These are phyloP conservation scores for Nemania sp. DNA, from an alignment of 2,329 filamentous ascomycete genomes.

Conservation along the genomic window DNA sequence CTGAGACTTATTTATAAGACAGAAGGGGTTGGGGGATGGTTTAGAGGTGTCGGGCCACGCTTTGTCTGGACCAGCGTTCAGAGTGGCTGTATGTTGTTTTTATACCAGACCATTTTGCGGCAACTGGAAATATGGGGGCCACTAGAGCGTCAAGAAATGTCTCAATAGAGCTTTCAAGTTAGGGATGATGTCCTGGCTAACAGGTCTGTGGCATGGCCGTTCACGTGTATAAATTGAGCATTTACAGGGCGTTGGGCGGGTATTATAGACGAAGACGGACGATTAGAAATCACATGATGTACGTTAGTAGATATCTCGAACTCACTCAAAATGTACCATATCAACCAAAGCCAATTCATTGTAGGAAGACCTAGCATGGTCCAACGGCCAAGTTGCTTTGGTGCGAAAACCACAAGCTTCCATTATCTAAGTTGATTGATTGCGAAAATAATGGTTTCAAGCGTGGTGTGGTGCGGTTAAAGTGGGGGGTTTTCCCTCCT, in stretches of 20 bases:
- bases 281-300: conserved; percentile 38
- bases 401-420: neutral
- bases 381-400: neutral
- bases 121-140: conserved; percentile 72
- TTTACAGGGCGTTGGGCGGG: conserved; percentile 50
- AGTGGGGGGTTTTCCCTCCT: neutral
- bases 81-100: conserved; percentile 94
- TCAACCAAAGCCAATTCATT: neutral
- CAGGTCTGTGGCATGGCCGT: conserved; percentile 7
- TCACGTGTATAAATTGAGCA: conserved; percentile 45
- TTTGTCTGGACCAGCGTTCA: conserved; percentile 98
- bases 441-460: no score
- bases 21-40: conserved; percentile 90
- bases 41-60: conserved; percentile 91
- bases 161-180: conserved; percentile 42
- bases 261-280: conserved; percentile 43
- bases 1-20: conserved; percentile 88
- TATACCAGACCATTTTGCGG: conserved; percentile 89
- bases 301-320: conserved; percentile 44
- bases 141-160: conserved; percentile 49
- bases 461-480: conserved; percentile 1
- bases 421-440: neutral
- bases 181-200: conserved; percentile 6
- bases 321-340: conserved; percentile 37
- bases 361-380: neutral